Conservation (phyloP, 768 basidiomycete species). For the Solioccasus polychromus region DNA sequence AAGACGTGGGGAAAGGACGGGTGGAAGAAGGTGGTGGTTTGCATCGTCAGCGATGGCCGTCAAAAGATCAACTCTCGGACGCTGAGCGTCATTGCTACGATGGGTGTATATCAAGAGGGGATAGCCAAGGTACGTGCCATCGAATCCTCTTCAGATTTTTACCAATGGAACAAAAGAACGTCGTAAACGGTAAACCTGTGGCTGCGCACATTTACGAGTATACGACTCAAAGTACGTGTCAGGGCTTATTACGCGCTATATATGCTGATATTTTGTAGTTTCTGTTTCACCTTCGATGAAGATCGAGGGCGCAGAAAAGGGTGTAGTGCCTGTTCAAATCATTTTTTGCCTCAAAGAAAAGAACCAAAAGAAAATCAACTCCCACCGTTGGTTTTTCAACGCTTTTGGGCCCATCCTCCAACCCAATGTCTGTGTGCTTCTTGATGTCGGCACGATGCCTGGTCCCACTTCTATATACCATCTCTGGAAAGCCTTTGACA, state of each 20-base stretch:
- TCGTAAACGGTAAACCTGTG: conserved; percentile 80
- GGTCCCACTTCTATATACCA: conserved; percentile 89
- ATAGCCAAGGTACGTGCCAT: conserved; percentile 68
- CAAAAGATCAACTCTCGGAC: conserved; percentile 82
- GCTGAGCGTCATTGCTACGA: conserved; percentile 82
- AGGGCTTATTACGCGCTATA: neutral
- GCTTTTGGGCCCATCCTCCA: conserved; percentile 79
- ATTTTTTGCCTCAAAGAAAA: conserved; percentile 92
- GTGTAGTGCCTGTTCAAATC: conserved; percentile 85
- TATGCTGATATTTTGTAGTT: conserved; percentile 43
- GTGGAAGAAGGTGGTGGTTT: conserved; percentile 98
- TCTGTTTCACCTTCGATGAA: conserved; percentile 80
- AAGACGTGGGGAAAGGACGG: conserved; percentile 98
- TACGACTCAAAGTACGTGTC: conserved; percentile 74
- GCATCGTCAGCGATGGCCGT: conserved; percentile 86
- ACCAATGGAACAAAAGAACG: conserved; percentile 41
- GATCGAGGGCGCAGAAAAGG: conserved; percentile 75
- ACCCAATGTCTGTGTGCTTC: conserved; percentile 88
- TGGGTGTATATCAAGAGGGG: conserved; percentile 95
- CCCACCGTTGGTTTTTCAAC: conserved; percentile 94
- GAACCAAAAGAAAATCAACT: conserved; percentile 96
- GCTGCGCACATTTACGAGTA: conserved; percentile 92
- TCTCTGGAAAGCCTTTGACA: conserved; percentile 92
- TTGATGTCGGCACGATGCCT: conserved; percentile 86
- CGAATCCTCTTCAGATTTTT: neutral